Evolutionary conservation across 257 asterid species (phyloP).

Genomic region (Scutellaria barbata): DNA sequence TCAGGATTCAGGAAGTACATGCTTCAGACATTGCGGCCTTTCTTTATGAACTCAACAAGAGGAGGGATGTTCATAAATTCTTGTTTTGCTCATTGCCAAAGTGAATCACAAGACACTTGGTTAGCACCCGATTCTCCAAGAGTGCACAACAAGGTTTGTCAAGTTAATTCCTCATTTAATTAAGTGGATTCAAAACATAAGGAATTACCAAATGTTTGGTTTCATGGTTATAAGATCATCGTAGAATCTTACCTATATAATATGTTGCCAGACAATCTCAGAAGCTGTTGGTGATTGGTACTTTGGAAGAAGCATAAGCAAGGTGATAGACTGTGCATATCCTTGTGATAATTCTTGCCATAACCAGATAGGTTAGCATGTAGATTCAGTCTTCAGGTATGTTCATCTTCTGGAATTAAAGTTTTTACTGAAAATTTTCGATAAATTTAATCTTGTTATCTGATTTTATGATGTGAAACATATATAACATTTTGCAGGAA

Average conservation of each 20-base stretch:
- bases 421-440: background rate
- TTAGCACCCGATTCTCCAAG: constrained; percentile 76
- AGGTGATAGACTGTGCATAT: constrained; percentile 86
- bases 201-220: background rate
- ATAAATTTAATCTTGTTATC: background rate
- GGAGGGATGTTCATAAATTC: constrained; percentile 94
- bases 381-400: constrained; percentile 24
- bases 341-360: constrained; percentile 82
- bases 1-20: constrained; percentile 81
- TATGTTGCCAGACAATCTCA: constrained; percentile 62
- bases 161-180: background rate
- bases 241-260: background rate
- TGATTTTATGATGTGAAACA: background rate
- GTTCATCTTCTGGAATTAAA: background rate
- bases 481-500: constrained; percentile 24
- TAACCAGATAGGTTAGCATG: constrained; percentile 51
- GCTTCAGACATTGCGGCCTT: constrained; percentile 59
- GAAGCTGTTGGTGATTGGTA: constrained; percentile 98
- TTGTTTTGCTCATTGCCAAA: constrained; percentile 95
- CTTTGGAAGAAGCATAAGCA: constrained; percentile 67
- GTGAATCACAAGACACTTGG: constrained; percentile 89
- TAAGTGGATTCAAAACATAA: background rate
- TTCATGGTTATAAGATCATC: background rate
- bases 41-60: constrained; percentile 61
- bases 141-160: constrained; percentile 67